phyloP scores from a whole-genome alignment of 768 basidiomycete genomes.

The Mycena galopus region DNA sequence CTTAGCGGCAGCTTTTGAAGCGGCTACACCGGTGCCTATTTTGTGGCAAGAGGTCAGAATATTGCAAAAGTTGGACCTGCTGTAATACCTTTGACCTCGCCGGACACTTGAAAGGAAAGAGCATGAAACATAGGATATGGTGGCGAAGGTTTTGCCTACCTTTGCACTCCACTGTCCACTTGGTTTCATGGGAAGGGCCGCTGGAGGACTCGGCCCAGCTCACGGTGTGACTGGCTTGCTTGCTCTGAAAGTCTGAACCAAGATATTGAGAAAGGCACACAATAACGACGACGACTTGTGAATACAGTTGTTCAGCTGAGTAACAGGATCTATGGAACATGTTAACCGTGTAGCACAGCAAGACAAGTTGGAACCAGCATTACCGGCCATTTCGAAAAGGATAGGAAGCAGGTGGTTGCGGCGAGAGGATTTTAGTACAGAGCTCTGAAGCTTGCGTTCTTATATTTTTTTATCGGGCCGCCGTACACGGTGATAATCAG shows the following conservation, averaged over 20 bases:
- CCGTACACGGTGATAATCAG: slow-evolving; percentile 17
- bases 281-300: neutral
- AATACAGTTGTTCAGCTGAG: slow-evolving; percentile 43
- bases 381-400: slow-evolving; percentile 27
- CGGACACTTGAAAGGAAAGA: slow-evolving; percentile 19
- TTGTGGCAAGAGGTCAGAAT: slow-evolving; percentile 44
- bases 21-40: slow-evolving; percentile 61
- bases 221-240: slow-evolving; percentile 46
- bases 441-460: neutral
- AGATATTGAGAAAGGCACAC: neutral
- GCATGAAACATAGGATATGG: neutral
- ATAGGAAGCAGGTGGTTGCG: neutral
- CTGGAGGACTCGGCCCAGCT: slow-evolving; percentile 54
- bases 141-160: slow-evolving; percentile 51
- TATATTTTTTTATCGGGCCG: slow-evolving; percentile 24
- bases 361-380: neutral
- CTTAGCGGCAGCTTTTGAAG: slow-evolving; percentile 60
- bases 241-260: slow-evolving; percentile 54
- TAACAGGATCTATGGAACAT: slow-evolving; percentile 42
- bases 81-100: slow-evolving; percentile 24
- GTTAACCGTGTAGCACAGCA: neutral
- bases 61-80: neutral
- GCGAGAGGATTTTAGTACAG: neutral
- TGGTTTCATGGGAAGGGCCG: slow-evolving; percentile 57
- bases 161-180: slow-evolving; percentile 72